Evolutionary conservation across 2,329 filamentous ascomycete genomes (phyloP).

Genomic region (Tolypocladium inflatum): DNA sequence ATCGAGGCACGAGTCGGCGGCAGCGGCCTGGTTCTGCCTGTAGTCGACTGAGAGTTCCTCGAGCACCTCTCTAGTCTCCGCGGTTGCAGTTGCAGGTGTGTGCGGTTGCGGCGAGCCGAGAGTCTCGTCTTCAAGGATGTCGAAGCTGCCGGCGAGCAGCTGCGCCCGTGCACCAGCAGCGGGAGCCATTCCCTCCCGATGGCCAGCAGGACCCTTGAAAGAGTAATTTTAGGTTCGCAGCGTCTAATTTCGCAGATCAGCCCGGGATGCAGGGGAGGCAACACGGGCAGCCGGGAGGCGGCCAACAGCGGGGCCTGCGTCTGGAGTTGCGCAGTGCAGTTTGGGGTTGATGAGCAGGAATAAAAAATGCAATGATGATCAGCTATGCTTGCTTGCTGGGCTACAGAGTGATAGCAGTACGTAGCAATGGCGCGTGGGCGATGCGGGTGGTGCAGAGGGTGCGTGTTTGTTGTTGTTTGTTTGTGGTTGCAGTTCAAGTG

Average conservation of each 20-base stretch:
- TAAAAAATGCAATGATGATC: background rate
- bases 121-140: slow-evolving; percentile 5
- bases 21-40: slow-evolving; percentile 14
- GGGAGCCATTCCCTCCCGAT: background rate
- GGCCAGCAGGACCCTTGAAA: background rate
- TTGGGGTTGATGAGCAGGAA: background rate
- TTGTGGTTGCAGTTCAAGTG: background rate
- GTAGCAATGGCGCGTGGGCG: background rate
- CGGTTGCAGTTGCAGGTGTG: background rate
- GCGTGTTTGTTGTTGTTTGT: background rate
- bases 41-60: slow-evolving; percentile 16
- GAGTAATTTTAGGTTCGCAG: background rate
- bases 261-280: background rate
- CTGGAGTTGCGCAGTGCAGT: background rate
- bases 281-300: background rate
- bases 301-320: background rate
- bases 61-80: slow-evolving; percentile 11
- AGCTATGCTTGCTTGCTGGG: background rate
- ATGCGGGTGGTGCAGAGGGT: background rate
- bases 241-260: background rate
- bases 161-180: background rate
- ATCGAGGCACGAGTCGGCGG: slow-evolving; percentile 4
- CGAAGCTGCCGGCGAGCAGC: slow-evolving; percentile 1
- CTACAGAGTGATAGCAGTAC: background rate
- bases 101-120: background rate